Evolutionary conservation across 345 rosid genomes (phyloP).

Genomic region (Lumnitzera racemosa): DNA sequence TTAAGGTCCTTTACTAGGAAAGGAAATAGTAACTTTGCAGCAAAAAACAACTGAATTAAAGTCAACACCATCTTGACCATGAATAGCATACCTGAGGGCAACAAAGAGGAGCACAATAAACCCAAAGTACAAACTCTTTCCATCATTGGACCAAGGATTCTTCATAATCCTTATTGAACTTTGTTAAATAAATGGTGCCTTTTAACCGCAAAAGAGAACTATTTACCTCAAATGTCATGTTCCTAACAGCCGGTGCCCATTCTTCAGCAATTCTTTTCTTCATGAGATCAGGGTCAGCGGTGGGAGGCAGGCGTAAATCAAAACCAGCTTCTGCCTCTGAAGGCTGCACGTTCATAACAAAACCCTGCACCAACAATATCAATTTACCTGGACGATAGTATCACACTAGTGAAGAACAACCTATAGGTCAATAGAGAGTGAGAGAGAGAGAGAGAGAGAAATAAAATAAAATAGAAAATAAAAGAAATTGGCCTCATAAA

Average conservation of each 20-base stretch:
- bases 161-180: background rate
- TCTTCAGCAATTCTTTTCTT: slow-evolving; percentile 63
- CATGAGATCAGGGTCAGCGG: slow-evolving; percentile 51
- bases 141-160: too few relatives aligned
- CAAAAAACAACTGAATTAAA: too few relatives aligned
- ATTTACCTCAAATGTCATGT: slow-evolving; percentile 66
- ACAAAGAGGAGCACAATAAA: too few relatives aligned
- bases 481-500: background rate
- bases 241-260: slow-evolving; percentile 83
- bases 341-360: slow-evolving; percentile 91
- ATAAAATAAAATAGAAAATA: too few relatives aligned
- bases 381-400: slow-evolving; percentile 1
- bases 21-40: too few relatives aligned
- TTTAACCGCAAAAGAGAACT: background rate
- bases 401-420: background rate
- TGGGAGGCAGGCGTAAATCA: slow-evolving; percentile 76
- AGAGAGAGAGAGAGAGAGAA: too few relatives aligned
- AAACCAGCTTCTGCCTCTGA: slow-evolving; percentile 95
- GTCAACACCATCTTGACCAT: too few relatives aligned
- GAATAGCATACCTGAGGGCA: too few relatives aligned
- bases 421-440: too few relatives aligned
- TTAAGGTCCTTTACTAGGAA: too few relatives aligned
- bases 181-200: too few relatives aligned
- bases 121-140: too few relatives aligned
- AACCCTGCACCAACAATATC: slow-evolving; percentile 39